Conservation (phyloP, 768 basidiomycete species). For the Chalciporus chontae region DNA sequence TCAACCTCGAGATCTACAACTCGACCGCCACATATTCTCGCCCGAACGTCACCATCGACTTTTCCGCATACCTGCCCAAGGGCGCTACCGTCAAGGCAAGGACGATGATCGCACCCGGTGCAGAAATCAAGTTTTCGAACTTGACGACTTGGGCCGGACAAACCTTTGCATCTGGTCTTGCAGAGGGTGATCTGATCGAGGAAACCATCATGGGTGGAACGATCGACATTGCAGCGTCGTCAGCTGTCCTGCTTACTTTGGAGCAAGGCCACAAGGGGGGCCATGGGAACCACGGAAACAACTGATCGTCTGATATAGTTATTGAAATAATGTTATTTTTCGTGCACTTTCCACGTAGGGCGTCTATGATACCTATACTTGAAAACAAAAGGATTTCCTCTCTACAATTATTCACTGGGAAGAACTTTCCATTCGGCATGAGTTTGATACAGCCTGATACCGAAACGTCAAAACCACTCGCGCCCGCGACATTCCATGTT, state of each 20-base stretch:
- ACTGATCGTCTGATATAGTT: too few species aligned
- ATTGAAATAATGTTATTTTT: too few species aligned
- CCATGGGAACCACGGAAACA: not conserved
- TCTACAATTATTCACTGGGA: too few species aligned
- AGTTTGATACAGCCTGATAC: too few species aligned
- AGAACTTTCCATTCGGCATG: too few species aligned
- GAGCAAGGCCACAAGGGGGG: not conserved
- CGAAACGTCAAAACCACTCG: too few species aligned
- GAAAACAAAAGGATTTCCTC: too few species aligned
- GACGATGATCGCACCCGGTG: conserved; percentile 45
- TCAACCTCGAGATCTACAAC: conserved; percentile 52
- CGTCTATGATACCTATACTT: too few species aligned
- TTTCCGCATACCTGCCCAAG: conserved; percentile 39
- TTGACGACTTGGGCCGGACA: conserved; percentile 51
- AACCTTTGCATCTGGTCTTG: conserved; percentile 38
- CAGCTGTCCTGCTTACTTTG: conserved; percentile 33
- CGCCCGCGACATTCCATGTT: too few species aligned
- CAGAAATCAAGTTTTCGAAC: conserved; percentile 42
- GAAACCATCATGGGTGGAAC: conserved; percentile 34
- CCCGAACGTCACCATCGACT: conserved; percentile 43
- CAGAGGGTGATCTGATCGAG: conserved; percentile 37
- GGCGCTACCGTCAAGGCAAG: conserved; percentile 33
- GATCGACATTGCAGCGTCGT: conserved; percentile 36
- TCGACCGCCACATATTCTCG: conserved; percentile 40
- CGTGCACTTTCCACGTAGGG: too few species aligned